Base-by-base conservation (phyloP, 495 filamentous ascomycete species). In the Clavariopsis aquatica region DNA sequence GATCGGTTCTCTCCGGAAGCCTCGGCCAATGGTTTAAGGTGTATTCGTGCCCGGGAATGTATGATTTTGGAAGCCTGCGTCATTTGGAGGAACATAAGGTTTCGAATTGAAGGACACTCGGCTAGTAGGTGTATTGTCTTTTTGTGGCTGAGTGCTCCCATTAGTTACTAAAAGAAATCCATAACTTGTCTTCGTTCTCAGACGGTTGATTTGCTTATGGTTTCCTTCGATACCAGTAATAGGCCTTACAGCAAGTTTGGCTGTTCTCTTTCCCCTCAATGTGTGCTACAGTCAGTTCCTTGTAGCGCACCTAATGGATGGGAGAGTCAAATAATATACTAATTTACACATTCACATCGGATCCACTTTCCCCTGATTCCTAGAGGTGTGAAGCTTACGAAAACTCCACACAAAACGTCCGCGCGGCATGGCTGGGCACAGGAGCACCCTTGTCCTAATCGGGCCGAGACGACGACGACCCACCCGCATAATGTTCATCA, bases 351-450 rank as follows among this genome's bases (percentile, higher is more conserved):
- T 13, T 36, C 13, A 6, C 6, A 6, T 6, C 31, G 31, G 31
- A 36, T 17, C 8, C 15, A n/a, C 15, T 7, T 3, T 43, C 15
- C 13, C 38, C 15, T 43, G 15, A n/a, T 6, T 13, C 31, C 31
- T 36, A 13, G 13, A 36, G 13, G 13, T 13, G 31, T 13, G 31
- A 17, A 17, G 38, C 38, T 15, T 43, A 43, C 38, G 38, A 43
- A 43, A 13, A 17, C 38, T 6, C 13, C 5, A 17, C 26, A 51
- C 3, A 24, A 7, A 24, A 57, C 6, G 54, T 57, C 54, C 36
- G 31, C 54, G 54, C 54, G 54, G 54, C 29, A 34, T 57, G 31
- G 54, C 54, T 57, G 9, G 15, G 54, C 54, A 23, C 47, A 10
- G 8, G 6, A 9, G 6, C 22, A 51, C 22, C 22, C 47, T 51